Evolutionary conservation across 768 basidiomycete species (phyloP).

Genomic region (Mrakia blollopis): DNA sequence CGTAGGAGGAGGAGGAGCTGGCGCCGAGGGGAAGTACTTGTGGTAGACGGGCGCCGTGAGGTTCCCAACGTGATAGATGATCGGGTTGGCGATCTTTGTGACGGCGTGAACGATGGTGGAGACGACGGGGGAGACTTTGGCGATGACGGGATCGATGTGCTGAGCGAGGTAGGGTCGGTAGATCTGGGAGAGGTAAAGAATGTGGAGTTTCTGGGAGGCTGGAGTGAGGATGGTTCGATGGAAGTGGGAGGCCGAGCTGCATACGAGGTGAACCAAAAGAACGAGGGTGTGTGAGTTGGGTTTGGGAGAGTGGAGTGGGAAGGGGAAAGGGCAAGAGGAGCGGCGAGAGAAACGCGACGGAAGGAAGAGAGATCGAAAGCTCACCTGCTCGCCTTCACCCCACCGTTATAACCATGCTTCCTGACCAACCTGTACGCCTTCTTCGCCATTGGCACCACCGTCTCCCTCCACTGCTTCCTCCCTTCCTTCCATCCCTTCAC

Average conservation of each 20-base stretch:
- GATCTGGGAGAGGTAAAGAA: slow-evolving; percentile 8
- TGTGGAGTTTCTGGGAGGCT: neutral
- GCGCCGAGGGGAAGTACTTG: slow-evolving; percentile 4
- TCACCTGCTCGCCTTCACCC: neutral
- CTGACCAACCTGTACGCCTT: neutral
- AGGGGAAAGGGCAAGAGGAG: no score
- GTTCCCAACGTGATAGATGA: neutral
- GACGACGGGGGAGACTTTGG: neutral
- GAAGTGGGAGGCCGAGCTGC: neutral
- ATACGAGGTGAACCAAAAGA: slow-evolving; percentile 1
- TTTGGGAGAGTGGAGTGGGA: neutral
- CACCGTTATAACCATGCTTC: slow-evolving; percentile 9
- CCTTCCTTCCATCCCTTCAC: neutral
- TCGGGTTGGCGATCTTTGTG: neutral
- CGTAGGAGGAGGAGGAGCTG: slow-evolving; percentile 6
- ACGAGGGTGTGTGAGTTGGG: neutral
- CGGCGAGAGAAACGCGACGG: no score
- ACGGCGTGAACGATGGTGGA: neutral
- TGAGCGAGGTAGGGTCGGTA: slow-evolving; percentile 28
- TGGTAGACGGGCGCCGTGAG: slow-evolving; percentile 1
- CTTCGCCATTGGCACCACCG: neutral
- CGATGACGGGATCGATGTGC: slow-evolving; percentile 25
- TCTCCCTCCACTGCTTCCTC: neutral
- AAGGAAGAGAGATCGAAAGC: neutral
- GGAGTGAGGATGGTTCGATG: neutral